These are phyloP conservation scores for Litsea cubeba DNA, from an alignment of 164 flowering plant species.

Conservation along the genomic window DNA sequence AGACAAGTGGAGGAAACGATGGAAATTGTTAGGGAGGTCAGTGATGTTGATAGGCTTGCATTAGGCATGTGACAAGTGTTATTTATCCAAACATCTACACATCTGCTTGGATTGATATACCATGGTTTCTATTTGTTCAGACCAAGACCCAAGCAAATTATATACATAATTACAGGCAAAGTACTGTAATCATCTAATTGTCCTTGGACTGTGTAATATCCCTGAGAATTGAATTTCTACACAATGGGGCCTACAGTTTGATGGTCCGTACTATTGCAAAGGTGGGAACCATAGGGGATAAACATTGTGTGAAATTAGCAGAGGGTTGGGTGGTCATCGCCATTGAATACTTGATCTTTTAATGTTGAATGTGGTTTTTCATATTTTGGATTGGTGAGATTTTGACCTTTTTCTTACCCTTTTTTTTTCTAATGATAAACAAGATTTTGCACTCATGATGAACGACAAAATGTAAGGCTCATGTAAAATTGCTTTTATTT, in stretches of 20 bases:
- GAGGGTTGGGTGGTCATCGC: neutral
- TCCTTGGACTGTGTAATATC: too few species aligned
- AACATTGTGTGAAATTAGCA: neutral
- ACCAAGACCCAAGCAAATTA: neutral
- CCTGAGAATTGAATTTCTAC: too few species aligned
- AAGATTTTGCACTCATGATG: neutral
- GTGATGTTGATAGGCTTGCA: neutral
- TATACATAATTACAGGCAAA: too few species aligned
- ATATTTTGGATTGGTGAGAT: neutral
- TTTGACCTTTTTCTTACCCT: neutral
- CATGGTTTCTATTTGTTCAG: neutral
- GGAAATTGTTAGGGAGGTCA: constrained; percentile 97
- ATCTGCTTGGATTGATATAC: neutral
- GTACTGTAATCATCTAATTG: too few species aligned
- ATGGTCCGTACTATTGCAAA: too few species aligned
- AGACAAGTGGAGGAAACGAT: constrained; percentile 97
- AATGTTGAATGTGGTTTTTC: neutral
- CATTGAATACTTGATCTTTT: neutral
- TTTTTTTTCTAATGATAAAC: too few species aligned
- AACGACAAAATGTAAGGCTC: neutral
- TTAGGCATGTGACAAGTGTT: constrained; percentile 28
- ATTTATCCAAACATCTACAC: neutral
- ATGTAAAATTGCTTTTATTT: neutral
- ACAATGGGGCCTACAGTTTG: too few species aligned
- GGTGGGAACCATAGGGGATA: too few species aligned